Evolutionary conservation across 2,329 filamentous ascomycete species (phyloP), one percentile per base, ranked within the genome.

Genomic region (Bipolaris victoriae): DNA sequence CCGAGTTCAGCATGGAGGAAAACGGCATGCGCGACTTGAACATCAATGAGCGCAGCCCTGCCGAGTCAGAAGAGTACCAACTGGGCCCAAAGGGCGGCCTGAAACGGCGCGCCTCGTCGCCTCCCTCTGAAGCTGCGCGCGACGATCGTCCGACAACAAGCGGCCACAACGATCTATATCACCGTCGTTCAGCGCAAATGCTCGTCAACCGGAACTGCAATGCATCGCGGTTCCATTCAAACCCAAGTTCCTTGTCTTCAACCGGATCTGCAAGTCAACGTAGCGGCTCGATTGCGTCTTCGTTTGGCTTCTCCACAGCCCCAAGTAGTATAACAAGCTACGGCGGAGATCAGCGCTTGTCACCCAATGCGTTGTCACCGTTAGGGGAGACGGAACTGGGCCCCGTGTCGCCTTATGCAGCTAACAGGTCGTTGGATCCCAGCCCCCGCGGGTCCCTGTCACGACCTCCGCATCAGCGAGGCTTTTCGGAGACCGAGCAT

Each of bases 241-340:
- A 81, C 56, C 83, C 86, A 65, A 84, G 85, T 45, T 89, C 87
- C 20, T 73, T 88, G 22, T 90, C 88, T 5, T 88, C 88, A 7
- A 59, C 60, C 6, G 86, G 86, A n/a, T 89, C 86, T 5, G 78
- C 82, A 26, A 84, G 83, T 46, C 81, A 84, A 58, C 83, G 85
- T 61, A 86, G 83, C 44, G 83, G 83, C 26, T 90, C 87, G 1
- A 84, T 88, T 66, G 83, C 85, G 11, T 89, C 87, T 7, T 86
- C 84, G 7, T 79, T 82, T 55, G 82, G 81, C 9, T 75, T 88
- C 18, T 89, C 87, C 16, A 78, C 67, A 16, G 84, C 63, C 52
- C 83, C 83, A 43, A 89, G 86, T 76, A 90, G 86, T 70, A 82
- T 87, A 68, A 88, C 87, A 33, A 89, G 86, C 70, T 83, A 87